phyloP scores from a whole-genome alignment of 345 rosid genomes.

The Lenwebbia sp. region DNA sequence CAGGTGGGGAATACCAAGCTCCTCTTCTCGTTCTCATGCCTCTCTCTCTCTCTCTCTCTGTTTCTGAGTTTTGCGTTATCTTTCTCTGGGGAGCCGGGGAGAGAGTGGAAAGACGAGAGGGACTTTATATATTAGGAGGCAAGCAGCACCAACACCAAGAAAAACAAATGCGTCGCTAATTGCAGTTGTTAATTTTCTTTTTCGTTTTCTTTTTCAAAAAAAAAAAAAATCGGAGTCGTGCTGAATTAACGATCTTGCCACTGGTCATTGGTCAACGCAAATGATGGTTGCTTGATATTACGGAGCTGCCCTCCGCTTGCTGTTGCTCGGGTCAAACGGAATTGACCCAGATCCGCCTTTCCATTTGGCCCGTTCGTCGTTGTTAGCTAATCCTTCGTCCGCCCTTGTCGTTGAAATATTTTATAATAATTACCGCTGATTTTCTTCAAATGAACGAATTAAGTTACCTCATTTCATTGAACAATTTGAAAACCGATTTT shows the following conservation, averaged over 20 bases:
- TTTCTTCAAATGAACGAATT: neutral
- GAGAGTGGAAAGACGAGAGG: neutral
- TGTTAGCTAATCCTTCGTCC: neutral
- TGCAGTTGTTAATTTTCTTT: neutral
- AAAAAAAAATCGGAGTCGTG: neutral
- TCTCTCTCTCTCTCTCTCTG: neutral
- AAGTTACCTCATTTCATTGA: neutral
- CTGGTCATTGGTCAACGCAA: neutral
- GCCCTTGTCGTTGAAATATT: neutral
- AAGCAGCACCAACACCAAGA: neutral
- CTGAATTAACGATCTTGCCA: neutral
- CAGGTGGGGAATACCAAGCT: slow-evolving; percentile 38
- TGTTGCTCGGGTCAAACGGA: neutral
- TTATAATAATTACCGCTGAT: neutral
- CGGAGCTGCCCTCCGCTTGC: neutral
- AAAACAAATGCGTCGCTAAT: neutral
- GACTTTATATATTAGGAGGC: neutral
- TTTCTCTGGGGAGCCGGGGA: neutral
- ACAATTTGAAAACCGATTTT: neutral
- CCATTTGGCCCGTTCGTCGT: neutral
- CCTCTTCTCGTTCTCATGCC: slow-evolving; percentile 36
- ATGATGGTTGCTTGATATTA: neutral
- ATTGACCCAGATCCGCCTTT: neutral
- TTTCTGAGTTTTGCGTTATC: neutral
- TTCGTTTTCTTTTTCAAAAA: neutral